phyloP scores from a whole-genome alignment of 1,284 basidiomycete species.

The Cystobasidium pallidum region DNA sequence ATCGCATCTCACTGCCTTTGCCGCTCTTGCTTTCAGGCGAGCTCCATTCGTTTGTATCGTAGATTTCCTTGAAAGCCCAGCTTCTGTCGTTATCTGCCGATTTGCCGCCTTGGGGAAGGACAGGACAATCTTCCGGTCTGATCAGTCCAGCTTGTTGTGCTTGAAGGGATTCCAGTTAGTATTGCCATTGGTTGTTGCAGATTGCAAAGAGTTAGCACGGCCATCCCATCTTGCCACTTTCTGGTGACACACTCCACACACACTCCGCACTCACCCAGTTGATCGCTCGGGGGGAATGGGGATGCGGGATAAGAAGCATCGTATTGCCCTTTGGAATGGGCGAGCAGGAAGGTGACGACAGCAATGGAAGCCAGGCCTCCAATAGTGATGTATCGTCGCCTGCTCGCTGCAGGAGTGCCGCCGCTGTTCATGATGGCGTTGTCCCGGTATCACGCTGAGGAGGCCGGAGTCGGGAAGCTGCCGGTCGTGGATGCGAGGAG shows the following conservation, averaged over 20 bases:
- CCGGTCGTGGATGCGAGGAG: neutral
- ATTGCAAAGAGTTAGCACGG: too few species aligned
- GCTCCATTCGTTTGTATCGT: slow-evolving; percentile 30
- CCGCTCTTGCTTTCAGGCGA: slow-evolving; percentile 20
- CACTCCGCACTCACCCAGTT: neutral
- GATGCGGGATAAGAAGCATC: neutral
- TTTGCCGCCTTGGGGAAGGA: neutral
- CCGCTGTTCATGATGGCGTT: neutral
- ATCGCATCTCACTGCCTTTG: slow-evolving; percentile 26
- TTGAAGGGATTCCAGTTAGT: too few species aligned
- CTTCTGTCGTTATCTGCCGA: slow-evolving; percentile 16
- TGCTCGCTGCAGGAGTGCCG: neutral
- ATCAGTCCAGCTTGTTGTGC: neutral
- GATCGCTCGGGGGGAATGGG: too few species aligned
- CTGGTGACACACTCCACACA: slow-evolving; percentile 4
- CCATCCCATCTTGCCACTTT: neutral
- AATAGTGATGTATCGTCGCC: neutral
- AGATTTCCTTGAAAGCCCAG: slow-evolving; percentile 31
- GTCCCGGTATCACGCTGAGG: neutral
- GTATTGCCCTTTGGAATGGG: slow-evolving; percentile 3
- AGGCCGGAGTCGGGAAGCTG: neutral
- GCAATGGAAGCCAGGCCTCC: neutral
- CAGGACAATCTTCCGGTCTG: slow-evolving; percentile 2
- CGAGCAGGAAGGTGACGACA: slow-evolving; percentile 6
- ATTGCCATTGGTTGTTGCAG: neutral